These are phyloP conservation scores for Moesziomyces parantarcticus DNA, from an alignment of 1,284 basidiomycete genomes.

Conservation along the genomic window DNA sequence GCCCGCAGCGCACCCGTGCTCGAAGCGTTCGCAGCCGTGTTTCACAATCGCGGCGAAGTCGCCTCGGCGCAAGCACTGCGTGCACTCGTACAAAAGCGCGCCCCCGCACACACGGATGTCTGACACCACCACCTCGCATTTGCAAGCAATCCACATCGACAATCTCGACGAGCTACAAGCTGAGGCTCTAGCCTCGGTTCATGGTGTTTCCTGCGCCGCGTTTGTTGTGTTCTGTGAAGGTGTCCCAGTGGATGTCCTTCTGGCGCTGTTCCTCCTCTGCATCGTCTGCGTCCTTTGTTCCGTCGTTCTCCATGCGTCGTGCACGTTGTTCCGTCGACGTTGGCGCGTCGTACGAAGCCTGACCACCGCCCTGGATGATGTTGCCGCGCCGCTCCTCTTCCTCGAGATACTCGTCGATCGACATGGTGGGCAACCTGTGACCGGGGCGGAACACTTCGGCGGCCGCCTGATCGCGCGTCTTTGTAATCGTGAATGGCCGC, in stretches of 20 bases:
- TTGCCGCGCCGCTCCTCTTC: conserved; percentile 86
- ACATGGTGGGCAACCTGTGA: conserved; percentile 94
- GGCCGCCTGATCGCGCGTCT: conserved; percentile 73
- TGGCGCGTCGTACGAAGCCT: conserved; percentile 32
- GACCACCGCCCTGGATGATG: conserved; percentile 81
- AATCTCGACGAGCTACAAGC: too few relatives aligned
- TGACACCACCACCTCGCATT: too few relatives aligned
- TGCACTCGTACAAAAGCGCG: conserved; percentile 2
- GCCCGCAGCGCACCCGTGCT: conserved; percentile 9
- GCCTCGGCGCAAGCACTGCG: conserved; percentile 8
- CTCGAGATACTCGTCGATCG: conserved; percentile 92
- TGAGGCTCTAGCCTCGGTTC: conserved; percentile 77
- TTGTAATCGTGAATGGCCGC: conserved; percentile 63
- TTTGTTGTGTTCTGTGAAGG: conserved; percentile 50
- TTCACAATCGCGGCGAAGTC: conserved; percentile 14
- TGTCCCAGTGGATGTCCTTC: conserved; percentile 60
- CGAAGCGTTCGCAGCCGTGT: conserved; percentile 23
- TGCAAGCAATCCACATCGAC: too few relatives aligned
- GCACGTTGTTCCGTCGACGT: conserved; percentile 69
- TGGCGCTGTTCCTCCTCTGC: conserved; percentile 73
- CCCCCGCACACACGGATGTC: background rate
- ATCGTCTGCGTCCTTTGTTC: conserved; percentile 76
- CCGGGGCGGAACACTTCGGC: conserved; percentile 85
- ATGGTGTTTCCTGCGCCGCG: conserved; percentile 91
- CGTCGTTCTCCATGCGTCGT: conserved; percentile 76